Base-by-base conservation (phyloP, 768 basidiomycete species). In the Podaxis sp. region DNA sequence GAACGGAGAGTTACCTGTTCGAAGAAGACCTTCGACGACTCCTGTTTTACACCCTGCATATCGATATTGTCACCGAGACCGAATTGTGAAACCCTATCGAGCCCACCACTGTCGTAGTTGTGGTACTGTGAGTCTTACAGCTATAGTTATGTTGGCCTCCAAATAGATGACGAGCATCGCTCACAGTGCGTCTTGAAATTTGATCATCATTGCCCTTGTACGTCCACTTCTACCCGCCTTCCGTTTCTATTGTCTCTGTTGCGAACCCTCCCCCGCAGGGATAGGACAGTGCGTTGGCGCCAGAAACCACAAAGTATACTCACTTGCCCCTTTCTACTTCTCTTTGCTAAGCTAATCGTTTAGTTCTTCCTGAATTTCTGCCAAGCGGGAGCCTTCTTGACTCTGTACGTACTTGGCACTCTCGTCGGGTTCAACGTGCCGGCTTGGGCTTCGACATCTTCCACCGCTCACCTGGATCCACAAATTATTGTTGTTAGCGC, bases 271-370 rank as follows among this genome's bases (percentile, higher is more conserved):
- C 18, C 71, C 61, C 55, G 50, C 66, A 85, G 91, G 94, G 95
- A 88, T 98, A 55, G 95, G 95, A 10, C 91, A 94, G 68, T 98
- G 95, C 65, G 92, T 97, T 18, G 95, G 95, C 10, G 95, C 93
- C 54, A 83, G 84, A 40, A 98, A 98, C 69, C 90, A 95, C 65
- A 94, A 93, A 74, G 91, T 89, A 61, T 18, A 59, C 13, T 60
- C 32, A 48, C 50, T 21, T 1, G 44, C 5, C 21, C 1, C 40
- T 38, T 28, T 38, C 37, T 37, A 52, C 23, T 3, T 57, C 14
- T 10, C 27, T 50, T 52, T 40, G n/a, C 42, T 63, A 46, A 66
- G 35, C 13, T 13, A n/a, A 3, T 14, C 10, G 18, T 40, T 14
- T 57, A 92, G 88, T 95, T 91, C 74, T 97, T 98, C 72, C 66